phyloP scores from a whole-genome alignment of 352 stramenopile species.

The Phytopythium montanum region DNA sequence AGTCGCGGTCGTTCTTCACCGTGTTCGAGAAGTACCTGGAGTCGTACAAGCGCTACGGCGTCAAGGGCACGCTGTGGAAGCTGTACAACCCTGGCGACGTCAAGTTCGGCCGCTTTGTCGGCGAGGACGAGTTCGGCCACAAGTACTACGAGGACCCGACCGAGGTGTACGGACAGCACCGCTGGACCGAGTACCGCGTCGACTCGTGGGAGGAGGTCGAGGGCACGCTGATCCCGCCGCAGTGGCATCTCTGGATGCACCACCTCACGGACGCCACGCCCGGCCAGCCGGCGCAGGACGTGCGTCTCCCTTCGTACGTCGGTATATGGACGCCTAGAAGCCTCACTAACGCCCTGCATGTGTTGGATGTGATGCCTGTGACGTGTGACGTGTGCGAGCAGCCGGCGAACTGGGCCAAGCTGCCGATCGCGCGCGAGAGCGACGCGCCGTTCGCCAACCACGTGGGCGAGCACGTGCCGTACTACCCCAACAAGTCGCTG shows the following conservation, averaged over 20 bases:
- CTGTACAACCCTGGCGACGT: conserved; percentile 87
- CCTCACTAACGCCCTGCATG: no score
- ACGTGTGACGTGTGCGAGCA: conserved; percentile 14
- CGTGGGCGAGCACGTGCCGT: conserved; percentile 56
- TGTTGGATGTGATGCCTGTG: no score
- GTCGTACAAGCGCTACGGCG: conserved; percentile 76
- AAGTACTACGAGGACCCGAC: conserved; percentile 87
- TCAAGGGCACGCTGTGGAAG: conserved; percentile 81
- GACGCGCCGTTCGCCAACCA: conserved; percentile 74
- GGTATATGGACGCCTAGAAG: no score
- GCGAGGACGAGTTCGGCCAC: conserved; percentile 80
- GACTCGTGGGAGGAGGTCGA: conserved; percentile 79
- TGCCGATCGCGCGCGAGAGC: conserved; percentile 41
- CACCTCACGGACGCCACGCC: conserved; percentile 71
- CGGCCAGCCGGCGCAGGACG: conserved; percentile 53
- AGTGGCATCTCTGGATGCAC: conserved; percentile 88
- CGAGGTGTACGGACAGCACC: conserved; percentile 69
- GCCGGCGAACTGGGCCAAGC: conserved; percentile 70
- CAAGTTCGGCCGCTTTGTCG: conserved; percentile 84
- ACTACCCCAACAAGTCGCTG: conserved; percentile 74
- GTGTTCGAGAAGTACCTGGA: conserved; percentile 83
- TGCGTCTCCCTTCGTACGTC: conserved; percentile 10
- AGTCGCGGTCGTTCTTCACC: conserved; percentile 73
- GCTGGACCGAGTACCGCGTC: conserved; percentile 84
- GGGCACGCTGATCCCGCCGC: conserved; percentile 65